Base-by-base conservation (phyloP, 306 rosid genomes). In the Senna tora region DNA sequence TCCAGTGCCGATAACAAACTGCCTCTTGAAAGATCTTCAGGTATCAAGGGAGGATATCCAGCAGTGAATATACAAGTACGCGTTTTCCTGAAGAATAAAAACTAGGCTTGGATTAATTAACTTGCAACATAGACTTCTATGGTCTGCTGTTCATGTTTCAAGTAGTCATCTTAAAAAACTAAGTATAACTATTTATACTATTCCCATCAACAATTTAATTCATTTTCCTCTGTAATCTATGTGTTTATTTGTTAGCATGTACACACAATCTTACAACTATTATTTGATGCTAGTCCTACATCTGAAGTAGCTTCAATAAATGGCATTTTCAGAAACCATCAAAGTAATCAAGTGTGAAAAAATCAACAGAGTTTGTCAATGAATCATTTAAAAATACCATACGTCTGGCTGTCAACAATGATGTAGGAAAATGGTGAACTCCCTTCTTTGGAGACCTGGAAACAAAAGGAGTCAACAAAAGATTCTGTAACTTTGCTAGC, bases 11-110 rank as follows among this genome's bases (percentile, higher is more conserved):
- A 86, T 65, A 83, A 73, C 73, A 95, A 71, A 68, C 60, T 86
- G 38, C 84, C 62, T 67, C 9, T 75, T 0, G 90, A 69, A 78
- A 95, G 90, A 69, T 95, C 87, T 28, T 84, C 84, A 0, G 96
- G 93, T 45, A 74, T 73, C 93, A 91, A 75, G 63, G 86, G 84
- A 84, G 96, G 97, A 85, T 83, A 79, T 70, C 97, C 99, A 21
- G 88, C 56, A 13, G 96, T 91, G 82, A 55, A 74, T 69, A 94
- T 89, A 71, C 99, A 95, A 3, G 99, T 95, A n/a, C 99, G 94
- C 54, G 99, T 91, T 73, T 89, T 88, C 88, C 99, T 95, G 80
- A 77, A 82, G 77, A 65, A 69, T 69, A 47, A 69, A 69, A 63
- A 64, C 42, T 45, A 74, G 19, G 51, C 42, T 45, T 71, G 19